These are phyloP conservation scores for Penicillium goetzii DNA, from an alignment of 495 filamentous ascomycete genomes.

Conservation along the genomic window DNA sequence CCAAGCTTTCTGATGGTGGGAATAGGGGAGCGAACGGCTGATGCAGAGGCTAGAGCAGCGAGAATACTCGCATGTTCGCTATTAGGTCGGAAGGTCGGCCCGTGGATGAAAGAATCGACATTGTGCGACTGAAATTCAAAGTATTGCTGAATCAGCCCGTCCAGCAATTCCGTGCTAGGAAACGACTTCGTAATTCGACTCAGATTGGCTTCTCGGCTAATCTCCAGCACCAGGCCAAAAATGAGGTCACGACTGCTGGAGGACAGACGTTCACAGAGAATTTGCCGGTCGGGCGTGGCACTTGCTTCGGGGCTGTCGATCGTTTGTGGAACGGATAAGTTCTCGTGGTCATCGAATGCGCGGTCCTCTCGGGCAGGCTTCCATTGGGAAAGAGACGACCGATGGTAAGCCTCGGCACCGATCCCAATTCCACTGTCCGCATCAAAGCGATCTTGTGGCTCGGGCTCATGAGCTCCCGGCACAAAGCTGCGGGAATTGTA, in stretches of 20 bases:
- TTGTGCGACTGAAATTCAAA: slow-evolving; percentile 54
- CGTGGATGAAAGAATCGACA: slow-evolving; percentile 61
- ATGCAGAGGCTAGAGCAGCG: slow-evolving; percentile 56
- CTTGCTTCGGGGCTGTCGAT: slow-evolving; percentile 36
- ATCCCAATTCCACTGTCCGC: slow-evolving; percentile 34
- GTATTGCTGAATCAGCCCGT: slow-evolving; percentile 63
- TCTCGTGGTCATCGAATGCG: slow-evolving; percentile 55
- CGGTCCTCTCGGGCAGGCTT: slow-evolving; percentile 53
- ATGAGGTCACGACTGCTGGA: slow-evolving; percentile 57
- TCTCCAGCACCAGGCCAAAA: slow-evolving; percentile 60
- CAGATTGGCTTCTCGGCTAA: slow-evolving; percentile 49
- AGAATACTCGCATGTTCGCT: slow-evolving; percentile 59
- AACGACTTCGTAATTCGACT: slow-evolving; percentile 60
- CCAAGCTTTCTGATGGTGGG: slow-evolving; percentile 63
- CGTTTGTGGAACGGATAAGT: slow-evolving; percentile 53
- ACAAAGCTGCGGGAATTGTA: slow-evolving; percentile 55
- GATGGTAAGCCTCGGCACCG: slow-evolving; percentile 44
- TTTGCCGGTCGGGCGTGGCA: slow-evolving; percentile 27
- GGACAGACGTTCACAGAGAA: slow-evolving; percentile 42
- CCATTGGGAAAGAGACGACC: slow-evolving; percentile 59
- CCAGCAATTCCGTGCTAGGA: slow-evolving; percentile 60
- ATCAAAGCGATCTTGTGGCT: slow-evolving; percentile 23
- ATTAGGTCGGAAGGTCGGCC: slow-evolving; percentile 56
- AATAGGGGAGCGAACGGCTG: slow-evolving; percentile 58
- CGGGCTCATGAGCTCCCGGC: slow-evolving; percentile 19